Evolutionary conservation across 331 rosid species (phyloP).

Genomic region (Stylosanthes scabra): DNA sequence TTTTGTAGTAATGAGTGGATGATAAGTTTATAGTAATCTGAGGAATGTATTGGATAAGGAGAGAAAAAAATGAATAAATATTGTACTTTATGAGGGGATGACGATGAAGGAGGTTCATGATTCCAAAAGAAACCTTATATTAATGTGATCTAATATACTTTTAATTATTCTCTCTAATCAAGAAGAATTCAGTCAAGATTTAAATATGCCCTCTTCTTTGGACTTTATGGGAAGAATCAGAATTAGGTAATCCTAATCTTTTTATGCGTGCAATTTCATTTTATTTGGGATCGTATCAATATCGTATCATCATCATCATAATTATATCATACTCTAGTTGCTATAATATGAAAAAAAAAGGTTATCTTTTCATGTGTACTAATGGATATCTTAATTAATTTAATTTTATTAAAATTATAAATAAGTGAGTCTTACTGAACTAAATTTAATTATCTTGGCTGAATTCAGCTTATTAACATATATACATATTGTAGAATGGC

Average conservation of each 20-base stretch:
- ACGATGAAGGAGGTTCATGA: conserved; percentile 40
- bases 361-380: conserved; percentile 21
- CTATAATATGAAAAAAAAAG: no score
- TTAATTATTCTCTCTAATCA: conserved; percentile 48
- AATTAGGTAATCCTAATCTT: conserved; percentile 32
- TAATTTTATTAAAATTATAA: no score
- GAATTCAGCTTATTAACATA: no score
- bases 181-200: conserved; percentile 31
- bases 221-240: conserved; percentile 12
- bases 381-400: background rate
- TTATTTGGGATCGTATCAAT: background rate
- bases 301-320: no score
- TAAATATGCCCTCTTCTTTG: conserved; percentile 29
- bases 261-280: conserved; percentile 8
- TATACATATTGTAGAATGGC: no score
- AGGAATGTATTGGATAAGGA: conserved; percentile 30
- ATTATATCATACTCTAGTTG: background rate
- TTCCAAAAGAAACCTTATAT: conserved; percentile 43
- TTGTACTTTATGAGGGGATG: conserved; percentile 9
- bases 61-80: conserved; percentile 23
- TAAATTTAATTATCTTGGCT: no score
- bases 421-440: no score
- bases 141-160: background rate
- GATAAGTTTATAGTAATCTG: conserved; percentile 13
- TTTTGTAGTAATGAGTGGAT: background rate